A percentile compares a stretch with the other conserved stretches of the same genome.
phyloP scores from a whole-genome alignment of 1,284 basidiomycete species.

The Ceratobasidium theobromae region DNA sequence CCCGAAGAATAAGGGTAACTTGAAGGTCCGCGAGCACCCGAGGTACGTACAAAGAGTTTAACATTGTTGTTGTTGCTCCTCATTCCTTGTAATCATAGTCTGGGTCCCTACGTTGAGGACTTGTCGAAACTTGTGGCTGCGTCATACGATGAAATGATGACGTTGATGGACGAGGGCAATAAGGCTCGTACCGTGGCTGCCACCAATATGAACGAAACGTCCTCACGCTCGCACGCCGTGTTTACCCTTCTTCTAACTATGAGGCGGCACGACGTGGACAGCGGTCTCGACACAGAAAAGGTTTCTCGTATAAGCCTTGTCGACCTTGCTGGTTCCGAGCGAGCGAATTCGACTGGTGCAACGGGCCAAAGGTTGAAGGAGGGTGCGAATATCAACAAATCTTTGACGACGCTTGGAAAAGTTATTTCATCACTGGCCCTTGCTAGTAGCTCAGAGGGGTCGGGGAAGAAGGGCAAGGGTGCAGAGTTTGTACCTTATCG shows the following conservation, averaged over 20 bases:
- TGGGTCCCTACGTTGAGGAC: slow-evolving; percentile 97
- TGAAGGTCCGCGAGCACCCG: slow-evolving; percentile 96
- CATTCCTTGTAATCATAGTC: slow-evolving; percentile 40
- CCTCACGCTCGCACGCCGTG: slow-evolving; percentile 95
- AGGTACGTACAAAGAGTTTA: slow-evolving; percentile 45
- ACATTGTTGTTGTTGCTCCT: slow-evolving; percentile 3
- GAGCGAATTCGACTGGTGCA: slow-evolving; percentile 96
- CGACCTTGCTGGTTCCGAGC: slow-evolving; percentile 96
- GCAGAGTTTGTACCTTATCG: slow-evolving; percentile 94
- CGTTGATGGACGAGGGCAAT: slow-evolving; percentile 98
- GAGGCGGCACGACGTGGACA: slow-evolving; percentile 79
- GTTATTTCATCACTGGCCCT: slow-evolving; percentile 92
- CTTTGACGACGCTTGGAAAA: slow-evolving; percentile 93
- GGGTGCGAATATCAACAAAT: slow-evolving; percentile 98
- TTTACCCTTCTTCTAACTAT: slow-evolving; percentile 94
- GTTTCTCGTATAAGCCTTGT: slow-evolving; percentile 94
- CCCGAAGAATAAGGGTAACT: slow-evolving; percentile 94
- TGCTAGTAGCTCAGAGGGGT: slow-evolving; percentile 67
- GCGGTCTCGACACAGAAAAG: slow-evolving; percentile 90
- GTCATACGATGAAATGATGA: slow-evolving; percentile 95
- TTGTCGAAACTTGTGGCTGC: slow-evolving; percentile 90
- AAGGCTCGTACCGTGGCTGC: slow-evolving; percentile 97
- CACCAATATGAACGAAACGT: slow-evolving; percentile 99
- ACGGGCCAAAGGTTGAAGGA: slow-evolving; percentile 93
- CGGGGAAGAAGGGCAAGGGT: slow-evolving; percentile 79